Base-by-base conservation (phyloP, 2,329 filamentous ascomycete genomes). In the Plectosphaerella sp. region DNA sequence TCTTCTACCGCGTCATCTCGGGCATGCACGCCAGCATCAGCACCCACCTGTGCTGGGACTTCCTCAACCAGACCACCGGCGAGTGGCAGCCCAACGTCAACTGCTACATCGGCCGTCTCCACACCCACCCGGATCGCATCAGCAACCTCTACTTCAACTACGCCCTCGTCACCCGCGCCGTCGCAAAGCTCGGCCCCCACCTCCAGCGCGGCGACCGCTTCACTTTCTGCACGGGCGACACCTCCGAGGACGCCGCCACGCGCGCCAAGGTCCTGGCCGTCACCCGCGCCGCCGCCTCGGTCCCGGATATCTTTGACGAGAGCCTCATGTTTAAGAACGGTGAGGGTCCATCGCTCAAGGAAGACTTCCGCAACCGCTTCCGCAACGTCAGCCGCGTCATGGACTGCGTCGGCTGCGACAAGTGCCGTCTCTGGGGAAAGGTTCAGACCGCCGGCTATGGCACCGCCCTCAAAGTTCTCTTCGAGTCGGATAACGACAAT, bases 141-240 rank as follows among this genome's bases (percentile, higher is more conserved):
- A 94, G 92, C 60, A 99, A 99, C 70, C 79, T 99, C 48, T 99
- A 99, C 76, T 99, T 99, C 77, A 97, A 99, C 80, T 99, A 96
- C 65, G 94, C 94, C 1, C 80, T 99, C n/a, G 79, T 99, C 41
- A 88, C 93, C 24, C 88, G 94, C 48, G 94, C 94, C 12, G 82
- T 97, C 41, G 88, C 90, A 50, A 99, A 99, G 72, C 81, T 97
- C 9, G 89, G 88, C 12, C 88, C 89, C 22, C 87, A 92, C 60
- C 79, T 97, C 10, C 77, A 87, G 57, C 64, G 61, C 5, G 57
- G 72, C 28, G 48, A 7, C 22, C 77, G 82, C 56, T 97, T 97
- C 73, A 94, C 89, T 0, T 99, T 96, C 70, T 99, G 94, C 71
- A 88, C 87, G 5, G 91, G 91, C 55, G 94, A 99, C 63, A 78